These are phyloP conservation scores for Penicillium sp. DNA, from an alignment of 2,329 filamentous ascomycete genomes.

Conservation along the genomic window DNA sequence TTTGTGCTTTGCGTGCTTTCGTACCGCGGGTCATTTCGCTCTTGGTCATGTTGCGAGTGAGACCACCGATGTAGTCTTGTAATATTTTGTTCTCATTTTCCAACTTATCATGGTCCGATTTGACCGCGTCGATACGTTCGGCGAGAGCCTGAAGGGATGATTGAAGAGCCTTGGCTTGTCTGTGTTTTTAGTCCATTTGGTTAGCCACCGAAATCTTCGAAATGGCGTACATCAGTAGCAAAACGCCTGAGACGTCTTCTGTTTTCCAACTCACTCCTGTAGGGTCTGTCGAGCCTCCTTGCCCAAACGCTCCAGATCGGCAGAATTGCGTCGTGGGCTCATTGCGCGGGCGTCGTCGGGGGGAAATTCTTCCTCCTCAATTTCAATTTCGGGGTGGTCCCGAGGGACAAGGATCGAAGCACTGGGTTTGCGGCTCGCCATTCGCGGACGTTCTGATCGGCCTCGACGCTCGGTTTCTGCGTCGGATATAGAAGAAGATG, in stretches of 20 bases:
- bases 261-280: constrained; percentile 49
- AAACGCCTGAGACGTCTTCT: not conserved
- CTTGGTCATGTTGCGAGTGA: constrained; percentile 64
- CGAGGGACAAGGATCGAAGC: constrained; percentile 74
- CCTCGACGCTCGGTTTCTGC: constrained; percentile 37
- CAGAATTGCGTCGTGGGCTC: constrained; percentile 83
- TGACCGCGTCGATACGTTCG: constrained; percentile 86
- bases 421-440: constrained; percentile 67
- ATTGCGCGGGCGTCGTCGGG: constrained; percentile 86
- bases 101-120: constrained; percentile 89
- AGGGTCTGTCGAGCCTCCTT: constrained; percentile 63
- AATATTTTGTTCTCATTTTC: constrained; percentile 95
- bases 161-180: constrained; percentile 81
- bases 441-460: constrained; percentile 52
- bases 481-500: constrained; percentile 44
- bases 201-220: not conserved
- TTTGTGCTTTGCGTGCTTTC: too few relatives aligned
- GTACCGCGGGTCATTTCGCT: constrained; percentile 54
- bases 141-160: constrained; percentile 82
- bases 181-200: too few relatives aligned
- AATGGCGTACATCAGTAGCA: not conserved
- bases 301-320: constrained; percentile 79
- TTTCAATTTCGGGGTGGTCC: constrained; percentile 63
- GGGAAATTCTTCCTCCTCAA: constrained; percentile 65
- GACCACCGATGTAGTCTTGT: constrained; percentile 93